phyloP scores from a whole-genome alignment of 768 basidiomycete species.

The Mycena floridula region DNA sequence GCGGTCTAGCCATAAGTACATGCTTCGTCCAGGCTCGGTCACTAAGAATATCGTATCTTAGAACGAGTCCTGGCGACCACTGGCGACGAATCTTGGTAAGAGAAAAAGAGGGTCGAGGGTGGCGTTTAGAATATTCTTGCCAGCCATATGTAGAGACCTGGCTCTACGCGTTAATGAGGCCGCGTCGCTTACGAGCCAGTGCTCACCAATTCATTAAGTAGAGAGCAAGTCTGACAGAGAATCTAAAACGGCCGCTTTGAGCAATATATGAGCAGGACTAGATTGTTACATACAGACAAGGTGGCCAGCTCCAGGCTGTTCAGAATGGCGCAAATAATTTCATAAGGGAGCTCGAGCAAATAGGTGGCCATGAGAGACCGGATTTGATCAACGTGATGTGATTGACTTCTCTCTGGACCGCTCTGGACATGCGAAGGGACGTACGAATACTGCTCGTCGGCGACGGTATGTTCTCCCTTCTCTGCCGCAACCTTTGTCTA shows the following conservation, averaged over 20 bases:
- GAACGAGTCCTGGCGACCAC: conserved; percentile 40
- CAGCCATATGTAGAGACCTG: conserved; percentile 64
- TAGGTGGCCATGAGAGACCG: no score
- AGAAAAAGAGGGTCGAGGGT: conserved; percentile 52
- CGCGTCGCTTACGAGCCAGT: no score
- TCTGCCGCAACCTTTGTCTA: conserved; percentile 4
- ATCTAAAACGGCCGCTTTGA: conserved; percentile 19
- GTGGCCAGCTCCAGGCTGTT: no score
- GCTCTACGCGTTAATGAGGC: background rate
- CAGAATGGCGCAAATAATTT: no score
- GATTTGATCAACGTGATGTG: no score
- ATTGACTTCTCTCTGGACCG: no score
- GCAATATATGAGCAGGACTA: background rate
- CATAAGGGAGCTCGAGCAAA: no score
- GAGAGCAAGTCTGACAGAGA: conserved; percentile 34
- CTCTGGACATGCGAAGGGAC: conserved; percentile 77
- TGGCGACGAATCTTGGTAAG: conserved; percentile 32
- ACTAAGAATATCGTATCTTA: conserved; percentile 44
- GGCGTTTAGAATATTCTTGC: conserved; percentile 40
- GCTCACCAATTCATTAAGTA: conserved; percentile 40
- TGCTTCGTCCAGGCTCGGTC: conserved; percentile 45
- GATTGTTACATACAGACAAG: no score
- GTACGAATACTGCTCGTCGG: conserved; percentile 92
- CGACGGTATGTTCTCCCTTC: conserved; percentile 57
- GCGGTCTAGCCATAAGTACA: conserved; percentile 56